These are phyloP conservation scores for Metrosideros polymorpha DNA, from an alignment of 441 rosid species.

Conservation along the genomic window DNA sequence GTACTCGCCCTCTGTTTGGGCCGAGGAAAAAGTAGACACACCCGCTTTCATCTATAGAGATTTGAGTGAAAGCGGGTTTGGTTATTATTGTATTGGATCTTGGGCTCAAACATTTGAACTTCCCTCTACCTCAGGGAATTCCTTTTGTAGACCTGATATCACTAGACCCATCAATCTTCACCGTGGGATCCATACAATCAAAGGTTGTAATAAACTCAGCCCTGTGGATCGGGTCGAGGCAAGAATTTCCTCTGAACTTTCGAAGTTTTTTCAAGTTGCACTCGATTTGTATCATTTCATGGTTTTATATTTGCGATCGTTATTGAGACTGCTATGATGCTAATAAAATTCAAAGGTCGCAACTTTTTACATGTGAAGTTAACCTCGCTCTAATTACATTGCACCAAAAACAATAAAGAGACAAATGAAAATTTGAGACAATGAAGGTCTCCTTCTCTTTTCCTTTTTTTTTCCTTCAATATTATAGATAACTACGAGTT, in stretches of 20 bases:
- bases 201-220: fast-evolving
- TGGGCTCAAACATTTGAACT: neutral
- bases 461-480: neutral
- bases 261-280: neutral
- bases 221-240: neutral
- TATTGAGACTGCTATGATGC: fast-evolving
- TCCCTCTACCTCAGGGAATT: fast-evolving
- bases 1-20: neutral
- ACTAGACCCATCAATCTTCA: fast-evolving
- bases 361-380: neutral
- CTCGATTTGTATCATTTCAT: neutral
- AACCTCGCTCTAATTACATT: neutral
- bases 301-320: fast-evolving
- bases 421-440: neutral
- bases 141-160: neutral
- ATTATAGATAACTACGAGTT: neutral
- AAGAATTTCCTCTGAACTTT: neutral
- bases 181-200: fast-evolving
- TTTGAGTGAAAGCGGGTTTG: neutral
- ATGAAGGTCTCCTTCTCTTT: neutral
- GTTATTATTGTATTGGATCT: neutral
- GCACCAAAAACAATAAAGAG: neutral
- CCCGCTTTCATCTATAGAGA: neutral
- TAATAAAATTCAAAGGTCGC: fast-evolving
- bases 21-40: neutral